Evolutionary conservation across 1,284 basidiomycete genomes (phyloP), one percentile per base, ranked within the genome.

Genomic region (Ceratobasidium sp.): DNA sequence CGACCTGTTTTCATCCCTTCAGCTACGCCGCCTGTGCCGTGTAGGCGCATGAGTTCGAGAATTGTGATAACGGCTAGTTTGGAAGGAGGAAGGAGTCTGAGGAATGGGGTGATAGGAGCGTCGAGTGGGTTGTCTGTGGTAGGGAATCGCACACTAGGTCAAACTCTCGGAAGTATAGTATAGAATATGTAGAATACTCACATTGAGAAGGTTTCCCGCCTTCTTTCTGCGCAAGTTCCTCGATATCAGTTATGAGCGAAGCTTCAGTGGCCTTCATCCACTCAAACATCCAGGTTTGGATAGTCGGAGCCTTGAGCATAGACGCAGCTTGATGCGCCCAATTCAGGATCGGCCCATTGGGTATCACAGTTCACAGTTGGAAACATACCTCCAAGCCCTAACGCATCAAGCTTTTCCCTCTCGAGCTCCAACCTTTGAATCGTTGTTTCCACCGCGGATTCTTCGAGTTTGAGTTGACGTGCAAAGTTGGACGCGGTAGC

Each of bases 1-100:
- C 95, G 90, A 0, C 96, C 91, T 0, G 95, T 94, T 86, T 98
- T 98, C 93, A 98, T 96, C 0, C 97, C 97, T 75, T 95, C 92
- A 0, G 88, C 83, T 9, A 96, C 89, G 40, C 95, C 95, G 23
- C 94, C 94, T 0, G 90, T 89, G 5, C 94, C 93, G 61, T 93
- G 90, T 61, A 97, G 86, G n/a, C 95, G 91, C 94, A 99, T 95
- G 71, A 97, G 85, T 84, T 98, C 97, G 49, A 97, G 89, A 80
- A 99, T 95, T 3, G 94, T 94, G 83, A 99, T 93, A 28, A 98
- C 88, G 0, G 96, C 96, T 10, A 99, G 89, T 80, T 94, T 94
- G 69, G 95, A 91, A 0, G 93, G 88, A 15, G 92, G 90, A 26
- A 99, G 88, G 0, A 97, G 89, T 0, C 89, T 87, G 9, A 98